These are phyloP conservation scores for Geotrichum ghanense DNA, from an alignment of 805 yeast genomes.

Conservation along the genomic window DNA sequence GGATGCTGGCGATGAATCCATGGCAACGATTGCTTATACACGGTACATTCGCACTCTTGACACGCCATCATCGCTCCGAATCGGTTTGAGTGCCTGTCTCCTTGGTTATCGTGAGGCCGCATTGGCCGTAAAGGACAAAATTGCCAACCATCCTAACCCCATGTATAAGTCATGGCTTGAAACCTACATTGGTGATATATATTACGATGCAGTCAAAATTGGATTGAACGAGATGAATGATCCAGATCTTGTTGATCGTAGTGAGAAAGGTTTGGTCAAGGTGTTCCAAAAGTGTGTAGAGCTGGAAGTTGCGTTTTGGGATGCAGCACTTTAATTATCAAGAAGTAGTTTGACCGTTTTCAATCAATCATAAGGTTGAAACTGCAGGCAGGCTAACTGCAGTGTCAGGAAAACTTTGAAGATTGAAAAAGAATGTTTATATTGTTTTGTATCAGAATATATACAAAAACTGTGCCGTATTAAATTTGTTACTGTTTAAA, in stretches of 20 bases:
- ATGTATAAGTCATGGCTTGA: slow-evolving; percentile 41
- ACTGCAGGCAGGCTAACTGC: too few relatives aligned
- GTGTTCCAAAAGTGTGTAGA: slow-evolving; percentile 49
- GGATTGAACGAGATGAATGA: slow-evolving; percentile 29
- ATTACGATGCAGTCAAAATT: slow-evolving; percentile 36
- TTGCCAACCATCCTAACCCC: slow-evolving; percentile 15
- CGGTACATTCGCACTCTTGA: slow-evolving; percentile 47
- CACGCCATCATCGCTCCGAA: slow-evolving; percentile 41
- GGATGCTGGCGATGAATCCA: slow-evolving; percentile 35
- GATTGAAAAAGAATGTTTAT: too few relatives aligned
- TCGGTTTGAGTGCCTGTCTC: slow-evolving; percentile 66
- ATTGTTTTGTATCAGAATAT: too few relatives aligned
- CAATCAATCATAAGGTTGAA: too few relatives aligned
- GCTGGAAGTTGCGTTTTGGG: slow-evolving; percentile 64
- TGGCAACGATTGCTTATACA: slow-evolving; percentile 50
- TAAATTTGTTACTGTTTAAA: too few relatives aligned
- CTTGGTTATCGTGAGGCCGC: slow-evolving; percentile 59
- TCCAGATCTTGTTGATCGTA: slow-evolving; percentile 34
- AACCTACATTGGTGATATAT: slow-evolving; percentile 52
- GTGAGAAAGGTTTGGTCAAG: slow-evolving; percentile 40
- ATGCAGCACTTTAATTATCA: slow-evolving; percentile 21
- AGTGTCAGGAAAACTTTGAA: too few relatives aligned
- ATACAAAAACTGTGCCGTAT: too few relatives aligned
- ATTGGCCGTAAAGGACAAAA: slow-evolving; percentile 24
- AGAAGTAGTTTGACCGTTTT: too few relatives aligned